phyloP scores from a whole-genome alignment of 306 rosid species.

The Adenanthera pavonina region DNA sequence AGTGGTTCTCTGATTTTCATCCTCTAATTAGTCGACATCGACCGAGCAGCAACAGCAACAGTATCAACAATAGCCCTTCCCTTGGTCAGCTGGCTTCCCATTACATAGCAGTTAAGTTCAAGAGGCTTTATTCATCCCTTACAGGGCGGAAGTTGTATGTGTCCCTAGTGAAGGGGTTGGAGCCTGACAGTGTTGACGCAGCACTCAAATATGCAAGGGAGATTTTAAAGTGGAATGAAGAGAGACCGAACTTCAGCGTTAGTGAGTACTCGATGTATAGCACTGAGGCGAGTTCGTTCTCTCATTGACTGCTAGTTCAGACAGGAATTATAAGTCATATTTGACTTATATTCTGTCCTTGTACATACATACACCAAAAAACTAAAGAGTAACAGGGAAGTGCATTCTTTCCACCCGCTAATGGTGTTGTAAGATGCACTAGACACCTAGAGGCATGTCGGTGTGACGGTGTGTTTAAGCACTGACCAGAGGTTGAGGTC shows the following conservation, averaged over 20 bases:
- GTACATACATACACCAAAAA: constrained; percentile 44
- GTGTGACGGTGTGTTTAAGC: constrained; percentile 24
- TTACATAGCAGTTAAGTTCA: constrained; percentile 85
- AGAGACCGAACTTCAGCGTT: constrained; percentile 77
- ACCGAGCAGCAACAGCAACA: constrained; percentile 57
- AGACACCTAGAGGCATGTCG: constrained; percentile 30
- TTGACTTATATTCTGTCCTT: constrained; percentile 35
- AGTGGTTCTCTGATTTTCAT: constrained; percentile 84
- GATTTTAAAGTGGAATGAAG: constrained; percentile 90
- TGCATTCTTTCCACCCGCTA: constrained; percentile 23
- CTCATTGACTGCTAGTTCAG: constrained; percentile 50
- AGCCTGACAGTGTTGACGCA: constrained; percentile 77
- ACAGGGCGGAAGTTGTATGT: constrained; percentile 82
- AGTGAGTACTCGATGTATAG: constrained; percentile 82
- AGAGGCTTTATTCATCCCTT: constrained; percentile 79
- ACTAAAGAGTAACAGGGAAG: constrained; percentile 37
- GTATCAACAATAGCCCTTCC: constrained; percentile 69
- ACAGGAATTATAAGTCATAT: constrained; percentile 43
- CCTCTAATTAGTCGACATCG: constrained; percentile 72
- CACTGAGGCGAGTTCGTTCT: constrained; percentile 78
- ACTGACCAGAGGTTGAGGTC: constrained; percentile 30
- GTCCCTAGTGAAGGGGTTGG: constrained; percentile 82
- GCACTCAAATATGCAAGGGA: constrained; percentile 87
- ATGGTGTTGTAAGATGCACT: constrained; percentile 37
- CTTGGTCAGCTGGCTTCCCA: constrained; percentile 75